These are phyloP conservation scores for Aspergillus asperescens DNA, from an alignment of 495 filamentous ascomycete genomes.

Conservation along the genomic window DNA sequence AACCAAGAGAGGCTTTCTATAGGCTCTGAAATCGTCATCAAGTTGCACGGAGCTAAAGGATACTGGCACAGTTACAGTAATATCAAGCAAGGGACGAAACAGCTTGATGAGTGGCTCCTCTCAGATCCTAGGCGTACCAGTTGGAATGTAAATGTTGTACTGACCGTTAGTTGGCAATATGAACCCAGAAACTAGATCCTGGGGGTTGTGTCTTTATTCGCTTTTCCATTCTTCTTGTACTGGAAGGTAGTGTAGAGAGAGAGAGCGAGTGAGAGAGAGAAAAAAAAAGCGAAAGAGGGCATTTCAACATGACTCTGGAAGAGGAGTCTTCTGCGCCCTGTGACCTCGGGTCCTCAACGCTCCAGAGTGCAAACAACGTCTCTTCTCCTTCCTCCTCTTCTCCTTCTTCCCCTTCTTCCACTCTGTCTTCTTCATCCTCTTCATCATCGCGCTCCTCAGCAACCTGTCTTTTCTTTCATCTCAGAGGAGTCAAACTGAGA, in stretches of 20 bases:
- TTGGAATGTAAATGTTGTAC: slow-evolving; percentile 1
- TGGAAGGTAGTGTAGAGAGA: neutral
- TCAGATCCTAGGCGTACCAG: neutral
- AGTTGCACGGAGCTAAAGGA: neutral
- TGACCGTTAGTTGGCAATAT: slow-evolving; percentile 1
- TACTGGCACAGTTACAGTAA: neutral
- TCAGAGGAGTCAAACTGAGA: neutral
- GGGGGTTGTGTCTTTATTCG: neutral
- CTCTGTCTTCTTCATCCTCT: slow-evolving; percentile 5
- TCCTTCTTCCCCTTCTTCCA: neutral
- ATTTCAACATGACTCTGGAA: slow-evolving; percentile 11
- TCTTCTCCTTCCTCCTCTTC: no score
- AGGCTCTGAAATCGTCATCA: neutral
- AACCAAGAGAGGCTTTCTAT: neutral
- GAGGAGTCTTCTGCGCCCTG: neutral
- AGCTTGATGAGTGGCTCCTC: neutral
- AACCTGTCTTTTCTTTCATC: slow-evolving; percentile 4
- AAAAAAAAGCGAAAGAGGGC: neutral
- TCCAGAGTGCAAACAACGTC: no score
- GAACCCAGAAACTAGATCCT: neutral
- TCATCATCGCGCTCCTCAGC: neutral
- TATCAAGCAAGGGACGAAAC: neutral
- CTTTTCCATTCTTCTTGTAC: neutral
- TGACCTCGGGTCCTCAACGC: slow-evolving; percentile 2
- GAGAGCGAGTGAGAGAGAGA: neutral